Evolutionary conservation across 768 basidiomycete species (phyloP).

Genomic region (Lactifluus echinatus): DNA sequence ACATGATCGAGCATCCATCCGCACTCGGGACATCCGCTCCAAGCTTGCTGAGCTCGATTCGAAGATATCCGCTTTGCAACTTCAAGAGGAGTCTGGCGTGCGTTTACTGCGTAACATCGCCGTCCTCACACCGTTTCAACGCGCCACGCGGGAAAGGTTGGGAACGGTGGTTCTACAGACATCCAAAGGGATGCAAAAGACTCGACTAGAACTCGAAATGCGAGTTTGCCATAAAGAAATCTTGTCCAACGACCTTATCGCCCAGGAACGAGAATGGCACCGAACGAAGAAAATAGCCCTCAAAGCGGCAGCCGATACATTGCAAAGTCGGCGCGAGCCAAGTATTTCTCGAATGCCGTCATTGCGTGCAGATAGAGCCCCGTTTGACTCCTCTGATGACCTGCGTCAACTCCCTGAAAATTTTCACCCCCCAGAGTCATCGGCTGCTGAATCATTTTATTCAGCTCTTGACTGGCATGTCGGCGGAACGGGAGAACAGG

Average conservation of each 20-base stretch:
- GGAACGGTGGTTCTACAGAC: slow-evolving; percentile 48
- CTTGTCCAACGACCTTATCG: slow-evolving; percentile 63
- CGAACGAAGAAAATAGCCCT: slow-evolving; percentile 63
- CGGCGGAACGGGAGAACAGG: slow-evolving; percentile 15
- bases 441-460: slow-evolving; percentile 52
- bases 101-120: slow-evolving; percentile 74
- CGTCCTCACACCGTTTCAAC: slow-evolving; percentile 81
- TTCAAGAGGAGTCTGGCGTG: slow-evolving; percentile 58
- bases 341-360: slow-evolving; percentile 13
- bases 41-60: slow-evolving; percentile 60
- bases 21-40: slow-evolving; percentile 47
- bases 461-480: slow-evolving; percentile 39
- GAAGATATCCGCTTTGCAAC: slow-evolving; percentile 43
- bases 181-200: slow-evolving; percentile 54
- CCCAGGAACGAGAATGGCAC: slow-evolving; percentile 59
- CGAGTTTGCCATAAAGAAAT: slow-evolving; percentile 69
- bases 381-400: slow-evolving; percentile 15
- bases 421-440: slow-evolving; percentile 32
- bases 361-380: slow-evolving; percentile 18
- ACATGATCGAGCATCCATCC: slow-evolving; percentile 36
- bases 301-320: slow-evolving; percentile 58
- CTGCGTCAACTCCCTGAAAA: slow-evolving; percentile 8
- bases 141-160: slow-evolving; percentile 72
- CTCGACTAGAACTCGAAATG: slow-evolving; percentile 66
- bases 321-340: slow-evolving; percentile 38